These are phyloP conservation scores for Graphilbum fragrans DNA, from an alignment of 2,329 filamentous ascomycete genomes.

Conservation along the genomic window DNA sequence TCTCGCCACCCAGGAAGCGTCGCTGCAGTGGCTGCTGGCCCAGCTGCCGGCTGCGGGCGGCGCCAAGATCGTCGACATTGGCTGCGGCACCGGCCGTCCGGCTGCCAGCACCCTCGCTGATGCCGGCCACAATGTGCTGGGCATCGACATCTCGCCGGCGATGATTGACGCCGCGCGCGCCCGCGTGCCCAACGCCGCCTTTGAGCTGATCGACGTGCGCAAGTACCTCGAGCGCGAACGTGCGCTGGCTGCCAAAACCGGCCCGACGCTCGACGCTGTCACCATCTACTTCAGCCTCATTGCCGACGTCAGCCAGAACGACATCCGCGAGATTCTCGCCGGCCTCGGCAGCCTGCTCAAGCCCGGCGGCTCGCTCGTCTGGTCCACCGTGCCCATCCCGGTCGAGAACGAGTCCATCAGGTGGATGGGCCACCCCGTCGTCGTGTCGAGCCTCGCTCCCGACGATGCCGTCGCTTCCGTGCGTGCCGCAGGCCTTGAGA, in stretches of 20 bases:
- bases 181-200: slow-evolving; percentile 14
- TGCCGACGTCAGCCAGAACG: slow-evolving; percentile 14
- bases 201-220: slow-evolving; percentile 14
- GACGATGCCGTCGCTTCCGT: slow-evolving; percentile 11
- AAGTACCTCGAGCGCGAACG: slow-evolving; percentile 7
- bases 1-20: slow-evolving; percentile 11
- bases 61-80: slow-evolving; percentile 14
- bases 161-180: slow-evolving; percentile 14
- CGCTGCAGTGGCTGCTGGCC: slow-evolving; percentile 14
- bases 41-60: slow-evolving; percentile 8
- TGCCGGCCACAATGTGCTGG: slow-evolving; percentile 17
- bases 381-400: slow-evolving; percentile 20
- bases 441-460: slow-evolving; percentile 14
- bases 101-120: slow-evolving; percentile 13
- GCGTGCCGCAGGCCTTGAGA: slow-evolving; percentile 10
- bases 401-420: slow-evolving; percentile 11
- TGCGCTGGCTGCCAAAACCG: background rate
- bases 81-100: slow-evolving; percentile 17
- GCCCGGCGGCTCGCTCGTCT: slow-evolving; percentile 24
- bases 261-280: slow-evolving; percentile 10
- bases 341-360: slow-evolving; percentile 18
- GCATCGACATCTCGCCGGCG: slow-evolving; percentile 16
- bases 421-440: slow-evolving; percentile 16
- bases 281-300: slow-evolving; percentile 17
- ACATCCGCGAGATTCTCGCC: slow-evolving; percentile 12